Base-by-base conservation (phyloP, 192 early-diverging fungal genomes). In the Umbelopsis isabellina region DNA sequence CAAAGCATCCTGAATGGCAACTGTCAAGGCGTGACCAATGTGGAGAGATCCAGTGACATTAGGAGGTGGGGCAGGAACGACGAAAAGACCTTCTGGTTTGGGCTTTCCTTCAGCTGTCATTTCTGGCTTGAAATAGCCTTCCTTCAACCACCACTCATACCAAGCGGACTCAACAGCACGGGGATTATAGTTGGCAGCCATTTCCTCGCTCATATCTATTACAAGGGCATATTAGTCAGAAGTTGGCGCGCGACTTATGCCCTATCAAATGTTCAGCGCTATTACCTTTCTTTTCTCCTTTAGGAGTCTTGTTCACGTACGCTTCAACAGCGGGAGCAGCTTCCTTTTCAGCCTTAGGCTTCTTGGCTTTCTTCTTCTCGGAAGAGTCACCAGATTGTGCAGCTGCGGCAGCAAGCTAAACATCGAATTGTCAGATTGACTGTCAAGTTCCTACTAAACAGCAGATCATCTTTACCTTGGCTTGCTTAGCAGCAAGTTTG, bases 1-100 rank as follows among this genome's bases (percentile, higher is more conserved):
- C 77, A 99, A 83, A 49, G 89, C 76, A 80, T 99, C 98, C 82
- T 98, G 94, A 75, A 99, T 98, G 46, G 97, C 82, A 72, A 94
- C 88, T 52, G 94, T 96, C 72, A 99, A 80, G 9, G 92, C 95
- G 73, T 99, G 98, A 22, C 98, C 93, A 71, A 97, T 89, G 74
- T 99, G 97, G 55, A 99, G 90, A 65, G 90, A 89, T 68, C 98
- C 98, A 20, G 98, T 99, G 49, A 99, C 92, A 78, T 99, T 99
- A n/a, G 98, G 98, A 74, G 98, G 98, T 13, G 96, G 98, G 15
- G 93, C 90, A n/a, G 96, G 89, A 72, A 99, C 88, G 37, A 97
- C 91, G 82, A 94, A 99, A 30, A 86, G 76, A 66, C 94, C 95
- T 68, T 91, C 91, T 12, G 89, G 80, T 65, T 84, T 88, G 73